These are phyloP conservation scores for Oropetium thomaeum DNA, from an alignment of 176 grass and related monocot genomes.

Conservation along the genomic window DNA sequence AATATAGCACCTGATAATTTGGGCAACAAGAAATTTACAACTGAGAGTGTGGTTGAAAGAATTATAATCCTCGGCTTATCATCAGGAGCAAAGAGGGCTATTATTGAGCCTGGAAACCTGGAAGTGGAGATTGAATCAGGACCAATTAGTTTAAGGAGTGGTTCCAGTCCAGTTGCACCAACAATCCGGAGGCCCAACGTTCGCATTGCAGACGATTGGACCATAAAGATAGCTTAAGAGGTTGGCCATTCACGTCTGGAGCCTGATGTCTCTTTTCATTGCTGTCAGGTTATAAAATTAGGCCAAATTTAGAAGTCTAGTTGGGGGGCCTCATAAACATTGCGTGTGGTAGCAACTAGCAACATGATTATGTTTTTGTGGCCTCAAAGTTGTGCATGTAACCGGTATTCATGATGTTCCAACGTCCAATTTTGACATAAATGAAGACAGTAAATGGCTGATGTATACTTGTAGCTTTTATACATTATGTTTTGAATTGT, in stretches of 20 bases:
- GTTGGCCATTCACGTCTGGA: constrained; percentile 23
- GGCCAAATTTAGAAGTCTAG: constrained; percentile 27
- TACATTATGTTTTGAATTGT: background rate
- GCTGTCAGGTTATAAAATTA: constrained; percentile 28
- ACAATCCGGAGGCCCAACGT: constrained; percentile 82
- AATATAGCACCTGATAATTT: constrained; percentile 41
- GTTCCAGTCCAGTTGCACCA: constrained; percentile 47
- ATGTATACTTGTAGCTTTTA: constrained; percentile 37
- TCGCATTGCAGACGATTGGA: constrained; percentile 69
- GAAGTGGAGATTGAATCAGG: constrained; percentile 66
- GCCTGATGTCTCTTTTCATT: constrained; percentile 22
- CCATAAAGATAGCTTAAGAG: constrained; percentile 55
- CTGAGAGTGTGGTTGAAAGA: constrained; percentile 71
- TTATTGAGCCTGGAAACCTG: constrained; percentile 68
- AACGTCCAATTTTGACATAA: constrained; percentile 43
- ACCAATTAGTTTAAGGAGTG: constrained; percentile 61
- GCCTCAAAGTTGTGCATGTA: constrained; percentile 8
- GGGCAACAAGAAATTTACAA: constrained; percentile 62
- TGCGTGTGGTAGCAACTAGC: background rate
- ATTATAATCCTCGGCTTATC: constrained; percentile 73
- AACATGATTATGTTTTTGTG: constrained; percentile 3
- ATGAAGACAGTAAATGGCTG: constrained; percentile 12
- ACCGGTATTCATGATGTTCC: constrained; percentile 20
- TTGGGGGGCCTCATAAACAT: constrained; percentile 1
- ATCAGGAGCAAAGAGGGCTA: constrained; percentile 68